Evolutionary conservation across 1,139 yeast species (phyloP), one percentile per base, ranked within the genome.

Genomic region (Magnusiomyces fungicola): DNA sequence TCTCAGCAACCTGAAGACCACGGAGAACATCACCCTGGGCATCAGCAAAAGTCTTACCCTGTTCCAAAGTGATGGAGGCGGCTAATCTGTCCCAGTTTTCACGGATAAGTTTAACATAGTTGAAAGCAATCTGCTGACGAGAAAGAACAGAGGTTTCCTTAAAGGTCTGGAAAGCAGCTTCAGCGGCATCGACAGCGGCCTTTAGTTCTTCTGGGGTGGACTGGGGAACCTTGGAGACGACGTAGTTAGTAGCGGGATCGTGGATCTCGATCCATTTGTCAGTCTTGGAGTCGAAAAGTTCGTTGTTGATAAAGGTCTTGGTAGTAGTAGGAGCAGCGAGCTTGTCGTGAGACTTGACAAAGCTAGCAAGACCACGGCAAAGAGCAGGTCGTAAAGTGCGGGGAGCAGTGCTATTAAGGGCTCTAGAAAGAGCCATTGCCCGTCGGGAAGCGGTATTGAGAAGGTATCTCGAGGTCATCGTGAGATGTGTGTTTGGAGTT

Each of bases 1-100:
- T 80, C 69, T 84, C 94, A 27, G 90, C 92, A 48, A 85, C 90
- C 67, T 84, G 94, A 49, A 84, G 73, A 29, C 94, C 94, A 56
- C 94, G 74, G 58, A 83, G 74, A 36, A 84, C 92, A 62, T 84
- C 94, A 25, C 92, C 92, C 61, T 75, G 70, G 51, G 94, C 92
- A 60, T 84, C 92, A 40, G 78, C 78, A 65, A 82, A 79, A 18
- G 92, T 81, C 67, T 84, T 84, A 48, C 94, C 94, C 68, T 84
- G 92, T 68, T 84, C 92, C 58, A 81, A 72, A 41, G 84, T 88
- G 64, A 84, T 84, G 56, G 80, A 73, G 18, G 79, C 75, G 2
- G 94, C 94, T 42, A 84, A 69, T 53, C 84, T 66, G 65, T 84
- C 89, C 81, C 81, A 78, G 69, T 83, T 80, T 51, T 72, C 76